These are phyloP conservation scores for Apiospora arundinis DNA, from an alignment of 2,329 filamentous ascomycete species.

Conservation along the genomic window DNA sequence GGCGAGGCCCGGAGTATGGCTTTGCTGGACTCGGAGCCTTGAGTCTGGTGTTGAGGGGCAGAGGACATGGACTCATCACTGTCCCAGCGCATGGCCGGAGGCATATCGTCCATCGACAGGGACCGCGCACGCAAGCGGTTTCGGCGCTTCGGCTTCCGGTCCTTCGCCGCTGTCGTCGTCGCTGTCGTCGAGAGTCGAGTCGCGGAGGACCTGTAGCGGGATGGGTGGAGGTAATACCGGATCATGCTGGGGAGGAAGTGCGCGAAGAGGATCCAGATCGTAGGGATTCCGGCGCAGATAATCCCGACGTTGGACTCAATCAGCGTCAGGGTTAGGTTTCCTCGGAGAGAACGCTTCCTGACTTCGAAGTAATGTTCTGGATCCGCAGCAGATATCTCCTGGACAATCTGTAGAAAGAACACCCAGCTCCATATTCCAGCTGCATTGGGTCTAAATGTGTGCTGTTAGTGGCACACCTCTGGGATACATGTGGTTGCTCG, in stretches of 20 bases:
- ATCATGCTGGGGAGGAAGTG: conserved; percentile 6
- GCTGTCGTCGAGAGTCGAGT: not conserved
- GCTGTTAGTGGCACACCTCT: not conserved
- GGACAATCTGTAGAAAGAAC: not conserved
- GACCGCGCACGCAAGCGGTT: not conserved
- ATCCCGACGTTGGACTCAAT: not conserved
- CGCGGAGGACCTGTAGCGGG: not conserved
- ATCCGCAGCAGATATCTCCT: not conserved
- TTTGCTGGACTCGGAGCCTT: not conserved
- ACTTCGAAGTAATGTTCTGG: not conserved
- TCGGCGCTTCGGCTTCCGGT: not conserved
- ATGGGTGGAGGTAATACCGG: not conserved
- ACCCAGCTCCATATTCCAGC: not conserved
- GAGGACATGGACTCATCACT: not conserved
- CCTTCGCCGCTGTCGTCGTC: not conserved
- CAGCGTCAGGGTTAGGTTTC: not conserved
- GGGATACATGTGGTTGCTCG: no score
- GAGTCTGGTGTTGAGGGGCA: not conserved
- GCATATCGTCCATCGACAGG: not conserved
- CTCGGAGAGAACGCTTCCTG: not conserved
- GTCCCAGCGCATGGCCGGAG: not conserved
- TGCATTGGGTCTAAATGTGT: not conserved
- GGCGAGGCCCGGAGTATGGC: not conserved
- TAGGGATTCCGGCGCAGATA: not conserved
- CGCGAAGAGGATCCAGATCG: not conserved